Evolutionary conservation across 2,329 filamentous ascomycete genomes (phyloP).

Genomic region (Trichoderma simmonsii): DNA sequence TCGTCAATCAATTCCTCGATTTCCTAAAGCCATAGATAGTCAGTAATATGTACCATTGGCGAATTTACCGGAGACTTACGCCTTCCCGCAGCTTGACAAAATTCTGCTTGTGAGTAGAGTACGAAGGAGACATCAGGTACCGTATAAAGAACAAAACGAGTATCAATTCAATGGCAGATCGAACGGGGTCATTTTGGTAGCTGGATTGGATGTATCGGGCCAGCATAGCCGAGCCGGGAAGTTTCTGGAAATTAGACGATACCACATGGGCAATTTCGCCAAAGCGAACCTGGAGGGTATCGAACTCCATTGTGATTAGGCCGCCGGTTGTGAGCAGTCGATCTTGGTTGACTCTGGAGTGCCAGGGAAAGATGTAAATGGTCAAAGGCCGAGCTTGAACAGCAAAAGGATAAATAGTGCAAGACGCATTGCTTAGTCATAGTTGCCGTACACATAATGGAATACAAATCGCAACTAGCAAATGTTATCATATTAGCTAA

Average conservation of each 20-base stretch:
- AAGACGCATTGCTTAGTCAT: neutral
- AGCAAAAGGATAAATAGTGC: neutral
- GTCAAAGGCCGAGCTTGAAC: neutral
- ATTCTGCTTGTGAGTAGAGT: constrained; percentile 86
- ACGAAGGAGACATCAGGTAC: constrained; percentile 87
- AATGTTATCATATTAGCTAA: neutral
- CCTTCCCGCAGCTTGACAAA: constrained; percentile 88
- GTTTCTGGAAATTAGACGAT: constrained; percentile 72
- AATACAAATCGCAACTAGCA: neutral
- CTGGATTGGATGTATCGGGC: constrained; percentile 94
- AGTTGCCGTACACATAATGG: neutral
- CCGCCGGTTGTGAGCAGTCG: neutral
- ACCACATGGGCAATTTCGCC: constrained; percentile 51
- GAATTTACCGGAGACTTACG: constrained; percentile 27
- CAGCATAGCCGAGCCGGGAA: constrained; percentile 91
- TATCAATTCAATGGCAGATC: constrained; percentile 88
- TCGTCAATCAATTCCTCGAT: constrained; percentile 96
- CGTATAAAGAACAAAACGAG: constrained; percentile 93
- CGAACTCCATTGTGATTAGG: constrained; percentile 54
- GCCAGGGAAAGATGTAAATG: neutral
- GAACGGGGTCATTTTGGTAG: constrained; percentile 94
- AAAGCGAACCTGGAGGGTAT: constrained; percentile 54
- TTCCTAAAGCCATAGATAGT: constrained; percentile 49
- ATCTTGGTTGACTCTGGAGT: neutral
- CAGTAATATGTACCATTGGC: neutral